A percentile compares a stretch with the other conserved stretches of the same genome.
Conservation (phyloP, 345 rosid species). For the Bruguiera sexangula region DNA sequence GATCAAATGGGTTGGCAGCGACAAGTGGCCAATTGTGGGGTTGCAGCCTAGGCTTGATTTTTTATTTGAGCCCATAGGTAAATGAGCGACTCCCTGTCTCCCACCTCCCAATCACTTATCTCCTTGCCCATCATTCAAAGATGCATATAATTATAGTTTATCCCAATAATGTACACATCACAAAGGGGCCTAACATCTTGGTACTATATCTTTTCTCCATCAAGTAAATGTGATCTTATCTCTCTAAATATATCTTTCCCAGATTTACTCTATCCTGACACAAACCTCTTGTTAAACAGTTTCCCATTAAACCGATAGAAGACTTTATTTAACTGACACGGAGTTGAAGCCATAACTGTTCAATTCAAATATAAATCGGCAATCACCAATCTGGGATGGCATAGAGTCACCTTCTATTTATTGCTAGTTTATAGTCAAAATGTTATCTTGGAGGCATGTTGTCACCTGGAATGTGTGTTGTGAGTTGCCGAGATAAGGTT, state of each 20-base stretch:
- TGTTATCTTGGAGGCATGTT: not conserved
- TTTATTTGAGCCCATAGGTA: not conserved
- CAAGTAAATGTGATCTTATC: constrained; percentile 5
- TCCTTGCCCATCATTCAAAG: constrained; percentile 13
- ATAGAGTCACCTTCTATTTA: not conserved
- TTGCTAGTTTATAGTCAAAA: not conserved
- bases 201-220: not conserved
- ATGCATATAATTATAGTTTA: not conserved
- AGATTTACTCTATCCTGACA: not conserved
- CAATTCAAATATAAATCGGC: not conserved
- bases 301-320: no score
- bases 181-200: not conserved
- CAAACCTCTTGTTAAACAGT: no score
- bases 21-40: not conserved
- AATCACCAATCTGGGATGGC: not conserved
- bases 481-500: not conserved
- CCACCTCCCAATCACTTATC: constrained; percentile 21
- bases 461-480: not conserved
- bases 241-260: not conserved
- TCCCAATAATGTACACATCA: not conserved
- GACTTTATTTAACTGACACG: no score
- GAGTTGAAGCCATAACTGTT: no score
- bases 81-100: not conserved
- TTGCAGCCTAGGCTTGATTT: not conserved
- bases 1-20: not conserved